phyloP scores from a whole-genome alignment of 2,329 filamentous ascomycete genomes.

The Fusarium transvaalense region DNA sequence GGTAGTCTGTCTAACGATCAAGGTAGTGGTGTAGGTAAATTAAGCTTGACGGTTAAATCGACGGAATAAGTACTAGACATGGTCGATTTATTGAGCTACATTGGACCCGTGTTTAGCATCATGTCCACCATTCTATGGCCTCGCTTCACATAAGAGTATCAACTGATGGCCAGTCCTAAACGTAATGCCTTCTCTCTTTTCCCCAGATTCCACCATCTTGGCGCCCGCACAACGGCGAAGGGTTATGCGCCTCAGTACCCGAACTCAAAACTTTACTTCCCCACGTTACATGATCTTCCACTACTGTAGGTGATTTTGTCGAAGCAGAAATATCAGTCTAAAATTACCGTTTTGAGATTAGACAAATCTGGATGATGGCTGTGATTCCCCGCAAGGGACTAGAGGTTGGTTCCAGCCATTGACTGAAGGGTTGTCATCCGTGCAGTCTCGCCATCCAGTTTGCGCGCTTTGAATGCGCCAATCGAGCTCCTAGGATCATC shows the following conservation, averaged over 20 bases:
- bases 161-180: not conserved
- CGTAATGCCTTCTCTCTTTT: not conserved
- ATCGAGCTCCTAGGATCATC: too few species aligned
- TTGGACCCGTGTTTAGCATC: not conserved
- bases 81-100: not conserved
- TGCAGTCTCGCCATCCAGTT: constrained; percentile 10
- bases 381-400: constrained; percentile 1
- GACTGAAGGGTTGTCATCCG: constrained; percentile 4
- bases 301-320: not conserved
- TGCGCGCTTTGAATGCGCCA: too few species aligned
- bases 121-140: not conserved
- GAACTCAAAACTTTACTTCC: not conserved
- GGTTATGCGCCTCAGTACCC: not conserved
- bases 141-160: not conserved
- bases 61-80: not conserved
- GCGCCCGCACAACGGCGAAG: not conserved
- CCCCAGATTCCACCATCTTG: not conserved
- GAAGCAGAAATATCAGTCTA: constrained; percentile 28
- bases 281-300: not conserved
- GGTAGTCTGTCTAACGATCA: not conserved
- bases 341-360: constrained; percentile 26
- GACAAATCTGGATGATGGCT: not conserved
- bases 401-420: too few species aligned
- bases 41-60: not conserved
- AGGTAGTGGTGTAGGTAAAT: not conserved